These are phyloP conservation scores for Schoenoplectus tabernaemontani DNA, from an alignment of 202 grass and related monocot species.

Conservation along the genomic window DNA sequence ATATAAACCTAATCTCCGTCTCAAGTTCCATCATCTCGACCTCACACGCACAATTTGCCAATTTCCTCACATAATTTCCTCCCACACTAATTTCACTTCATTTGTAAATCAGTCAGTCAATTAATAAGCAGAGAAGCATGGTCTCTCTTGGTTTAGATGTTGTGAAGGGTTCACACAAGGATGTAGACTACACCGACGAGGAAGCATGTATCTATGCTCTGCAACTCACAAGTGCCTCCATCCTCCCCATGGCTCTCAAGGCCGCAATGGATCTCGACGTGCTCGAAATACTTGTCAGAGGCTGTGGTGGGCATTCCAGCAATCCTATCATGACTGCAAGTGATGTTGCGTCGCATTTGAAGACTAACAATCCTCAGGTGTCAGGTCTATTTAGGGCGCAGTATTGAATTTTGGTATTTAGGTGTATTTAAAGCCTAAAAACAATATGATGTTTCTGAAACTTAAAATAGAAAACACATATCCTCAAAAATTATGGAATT, in stretches of 20 bases:
- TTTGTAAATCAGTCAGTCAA: neutral
- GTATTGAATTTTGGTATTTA: neutral
- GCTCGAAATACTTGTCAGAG: conserved; percentile 41
- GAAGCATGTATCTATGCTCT: conserved; percentile 74
- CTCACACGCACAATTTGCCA: too few species aligned
- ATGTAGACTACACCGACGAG: conserved; percentile 32
- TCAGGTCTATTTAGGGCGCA: neutral
- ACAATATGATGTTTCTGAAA: too few species aligned
- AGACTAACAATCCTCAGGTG: conserved; percentile 28
- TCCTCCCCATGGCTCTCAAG: conserved; percentile 96
- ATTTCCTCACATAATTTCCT: neutral
- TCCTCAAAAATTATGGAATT: too few species aligned
- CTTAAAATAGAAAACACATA: too few species aligned
- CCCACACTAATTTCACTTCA: neutral
- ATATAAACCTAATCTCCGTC: too few species aligned
- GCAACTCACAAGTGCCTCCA: conserved; percentile 62
- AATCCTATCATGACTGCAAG: conserved; percentile 29
- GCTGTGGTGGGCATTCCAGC: conserved; percentile 2
- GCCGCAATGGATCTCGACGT: conserved; percentile 69
- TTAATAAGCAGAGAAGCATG: neutral
- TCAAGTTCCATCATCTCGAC: too few species aligned
- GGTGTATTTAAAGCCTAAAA: neutral
- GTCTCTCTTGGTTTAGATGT: neutral
- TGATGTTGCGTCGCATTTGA: conserved; percentile 46
- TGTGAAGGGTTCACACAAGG: neutral